A percentile compares a stretch with the other conserved stretches of the same genome.
These are phyloP conservation scores for Ceratobasidium sp. DNA, from an alignment of 1,284 basidiomycete species.

Conservation along the genomic window DNA sequence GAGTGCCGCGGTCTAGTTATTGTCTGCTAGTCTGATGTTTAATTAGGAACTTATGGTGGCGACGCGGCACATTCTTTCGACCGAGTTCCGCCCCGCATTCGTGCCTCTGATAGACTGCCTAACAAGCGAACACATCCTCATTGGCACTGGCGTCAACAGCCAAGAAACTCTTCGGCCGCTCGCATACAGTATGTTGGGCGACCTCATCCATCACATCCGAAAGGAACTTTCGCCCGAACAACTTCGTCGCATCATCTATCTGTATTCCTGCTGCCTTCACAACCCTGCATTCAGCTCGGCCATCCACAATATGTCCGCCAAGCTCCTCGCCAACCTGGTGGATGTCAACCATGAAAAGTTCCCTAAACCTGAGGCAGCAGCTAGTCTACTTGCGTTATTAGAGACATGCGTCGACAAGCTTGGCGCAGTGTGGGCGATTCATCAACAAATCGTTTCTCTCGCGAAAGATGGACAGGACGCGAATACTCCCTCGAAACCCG, in stretches of 20 bases:
- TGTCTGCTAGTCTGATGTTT: slow-evolving; percentile 12
- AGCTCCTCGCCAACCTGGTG: slow-evolving; percentile 91
- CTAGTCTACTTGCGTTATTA: slow-evolving; percentile 80
- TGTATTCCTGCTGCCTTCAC: slow-evolving; percentile 91
- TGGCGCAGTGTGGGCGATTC: slow-evolving; percentile 74
- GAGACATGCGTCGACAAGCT: slow-evolving; percentile 90
- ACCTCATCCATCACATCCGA: slow-evolving; percentile 93
- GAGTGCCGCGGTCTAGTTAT: slow-evolving; percentile 39
- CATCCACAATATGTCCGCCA: slow-evolving; percentile 93
- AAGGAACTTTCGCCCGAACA: slow-evolving; percentile 85
- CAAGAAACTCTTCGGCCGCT: slow-evolving; percentile 88
- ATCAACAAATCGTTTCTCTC: slow-evolving; percentile 68
- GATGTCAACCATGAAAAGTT: slow-evolving; percentile 87
- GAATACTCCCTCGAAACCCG: slow-evolving; percentile 43
- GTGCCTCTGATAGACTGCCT: slow-evolving; percentile 90
- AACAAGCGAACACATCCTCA: slow-evolving; percentile 90
- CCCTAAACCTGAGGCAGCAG: slow-evolving; percentile 72
- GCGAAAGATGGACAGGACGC: slow-evolving; percentile 61
- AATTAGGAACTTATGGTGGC: slow-evolving; percentile 91
- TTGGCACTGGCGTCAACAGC: slow-evolving; percentile 85
- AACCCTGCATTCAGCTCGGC: slow-evolving; percentile 85
- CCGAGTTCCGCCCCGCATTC: slow-evolving; percentile 84
- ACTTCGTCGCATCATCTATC: slow-evolving; percentile 83
- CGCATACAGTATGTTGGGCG: slow-evolving; percentile 91
- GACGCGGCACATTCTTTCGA: slow-evolving; percentile 89